These are phyloP conservation scores for Rhodocollybia butyracea DNA, from an alignment of 768 basidiomycete genomes.

Conservation along the genomic window DNA sequence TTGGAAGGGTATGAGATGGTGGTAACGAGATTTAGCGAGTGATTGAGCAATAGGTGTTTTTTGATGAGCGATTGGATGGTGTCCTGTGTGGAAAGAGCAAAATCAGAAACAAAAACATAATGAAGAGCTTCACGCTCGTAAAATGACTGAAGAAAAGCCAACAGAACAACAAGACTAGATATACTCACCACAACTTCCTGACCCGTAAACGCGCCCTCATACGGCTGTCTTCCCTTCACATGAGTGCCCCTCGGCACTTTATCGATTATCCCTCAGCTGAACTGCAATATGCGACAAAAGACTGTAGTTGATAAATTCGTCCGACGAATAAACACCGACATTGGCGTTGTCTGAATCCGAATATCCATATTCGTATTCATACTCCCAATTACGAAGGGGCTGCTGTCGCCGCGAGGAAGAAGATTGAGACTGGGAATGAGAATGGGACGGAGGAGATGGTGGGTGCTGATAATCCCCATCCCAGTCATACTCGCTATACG, in stretches of 20 bases:
- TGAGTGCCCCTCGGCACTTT: conserved; percentile 85
- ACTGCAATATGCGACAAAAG: conserved; percentile 87
- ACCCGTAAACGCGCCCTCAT: conserved; percentile 89
- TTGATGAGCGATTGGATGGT: conserved; percentile 88
- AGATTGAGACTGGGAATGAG: background rate
- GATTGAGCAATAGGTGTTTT: conserved; percentile 73
- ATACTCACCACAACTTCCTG: conserved; percentile 86
- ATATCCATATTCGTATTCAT: background rate
- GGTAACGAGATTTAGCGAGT: conserved; percentile 86
- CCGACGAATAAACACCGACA: background rate
- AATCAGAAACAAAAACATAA: background rate
- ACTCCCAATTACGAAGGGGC: background rate
- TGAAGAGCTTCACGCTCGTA: too few species aligned
- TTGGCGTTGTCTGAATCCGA: too few species aligned
- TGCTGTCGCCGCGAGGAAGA: background rate
- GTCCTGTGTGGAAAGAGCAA: conserved; percentile 59
- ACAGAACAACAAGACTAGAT: background rate
- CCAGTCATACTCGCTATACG: conserved; percentile 3
- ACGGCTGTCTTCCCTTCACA: conserved; percentile 90
- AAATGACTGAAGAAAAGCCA: too few species aligned
- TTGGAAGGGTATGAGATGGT: conserved; percentile 57
- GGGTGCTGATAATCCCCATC: background rate
- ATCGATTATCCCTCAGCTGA: conserved; percentile 81
- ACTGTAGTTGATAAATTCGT: conserved; percentile 77
- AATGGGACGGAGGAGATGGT: background rate